phyloP scores from a whole-genome alignment of 352 stramenopile species.

The Phytophthora quininea region DNA sequence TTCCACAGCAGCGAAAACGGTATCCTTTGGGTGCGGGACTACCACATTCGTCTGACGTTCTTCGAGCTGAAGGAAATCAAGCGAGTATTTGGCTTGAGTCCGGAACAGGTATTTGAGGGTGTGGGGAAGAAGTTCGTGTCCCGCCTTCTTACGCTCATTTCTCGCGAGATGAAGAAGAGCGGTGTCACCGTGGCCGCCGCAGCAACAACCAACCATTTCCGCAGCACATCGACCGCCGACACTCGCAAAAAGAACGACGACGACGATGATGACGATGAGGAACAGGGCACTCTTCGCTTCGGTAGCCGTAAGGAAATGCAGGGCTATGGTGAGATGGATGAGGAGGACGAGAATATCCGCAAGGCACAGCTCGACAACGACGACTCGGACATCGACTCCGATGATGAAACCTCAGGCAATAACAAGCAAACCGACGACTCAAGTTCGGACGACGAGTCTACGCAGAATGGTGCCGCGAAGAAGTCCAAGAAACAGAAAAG shows the following conservation, averaged over 20 bases:
- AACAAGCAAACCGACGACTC: slow-evolving; percentile 20
- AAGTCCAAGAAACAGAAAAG: slow-evolving; percentile 36
- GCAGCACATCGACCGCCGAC: slow-evolving; percentile 26
- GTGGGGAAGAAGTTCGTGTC: slow-evolving; percentile 91
- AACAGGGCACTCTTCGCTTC: slow-evolving; percentile 89
- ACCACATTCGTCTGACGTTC: slow-evolving; percentile 96
- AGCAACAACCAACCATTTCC: slow-evolving; percentile 55
- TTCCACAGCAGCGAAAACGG: slow-evolving; percentile 90
- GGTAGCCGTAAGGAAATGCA: slow-evolving; percentile 79
- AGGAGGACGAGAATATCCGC: slow-evolving; percentile 92
- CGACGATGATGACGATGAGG: slow-evolving; percentile 88
- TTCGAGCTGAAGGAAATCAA: slow-evolving; percentile 95
- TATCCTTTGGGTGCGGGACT: slow-evolving; percentile 96
- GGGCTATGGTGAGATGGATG: slow-evolving; percentile 93
- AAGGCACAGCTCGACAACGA: slow-evolving; percentile 63
- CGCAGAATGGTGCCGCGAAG: slow-evolving; percentile 38
- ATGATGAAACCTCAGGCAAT: slow-evolving; percentile 58
- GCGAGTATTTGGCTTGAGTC: slow-evolving; percentile 93
- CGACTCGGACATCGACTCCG: slow-evolving; percentile 61
- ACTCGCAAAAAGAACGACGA: slow-evolving; percentile 62
- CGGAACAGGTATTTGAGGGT: slow-evolving; percentile 92
- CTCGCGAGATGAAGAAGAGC: slow-evolving; percentile 93
- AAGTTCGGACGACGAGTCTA: slow-evolving; percentile 47
- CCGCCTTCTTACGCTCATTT: slow-evolving; percentile 95
- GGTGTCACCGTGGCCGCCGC: slow-evolving; percentile 62